A percentile compares a stretch with the other conserved stretches of the same genome.
Evolutionary conservation across 352 stramenopile genomes (phyloP).

Genomic region (Phytophthora fragariaefolia): DNA sequence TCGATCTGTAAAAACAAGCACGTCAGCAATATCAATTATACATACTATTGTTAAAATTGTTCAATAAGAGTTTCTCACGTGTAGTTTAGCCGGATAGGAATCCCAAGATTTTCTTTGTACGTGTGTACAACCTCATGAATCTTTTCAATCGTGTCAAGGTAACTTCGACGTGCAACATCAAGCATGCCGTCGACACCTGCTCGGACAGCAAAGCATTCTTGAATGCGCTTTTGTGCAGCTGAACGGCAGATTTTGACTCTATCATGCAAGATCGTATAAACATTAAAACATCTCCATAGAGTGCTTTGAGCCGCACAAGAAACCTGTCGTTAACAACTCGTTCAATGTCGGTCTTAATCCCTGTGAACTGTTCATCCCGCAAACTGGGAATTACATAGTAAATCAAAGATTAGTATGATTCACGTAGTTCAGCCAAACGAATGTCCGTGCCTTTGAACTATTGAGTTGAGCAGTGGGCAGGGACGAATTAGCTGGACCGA

Average conservation of each 20-base stretch:
- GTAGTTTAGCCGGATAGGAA: slow-evolving; percentile 78
- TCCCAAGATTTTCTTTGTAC: slow-evolving; percentile 75
- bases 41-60: background rate
- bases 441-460: slow-evolving; percentile 57
- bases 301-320: background rate
- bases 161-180: slow-evolving; percentile 80
- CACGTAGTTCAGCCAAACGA: background rate
- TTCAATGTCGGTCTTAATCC: slow-evolving; percentile 69
- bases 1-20: slow-evolving; percentile 35
- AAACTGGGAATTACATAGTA: too few species aligned
- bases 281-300: background rate
- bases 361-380: slow-evolving; percentile 55
- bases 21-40: too few species aligned
- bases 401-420: too few species aligned
- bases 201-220: slow-evolving; percentile 85
- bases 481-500: slow-evolving; percentile 39
- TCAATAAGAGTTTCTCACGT: slow-evolving; percentile 50
- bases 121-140: slow-evolving; percentile 78
- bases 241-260: slow-evolving; percentile 75
- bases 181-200: slow-evolving; percentile 88
- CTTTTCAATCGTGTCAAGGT: slow-evolving; percentile 84
- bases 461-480: slow-evolving; percentile 63
- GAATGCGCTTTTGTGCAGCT: slow-evolving; percentile 81
- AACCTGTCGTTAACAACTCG: slow-evolving; percentile 82
- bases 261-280: slow-evolving; percentile 5